phyloP scores from a whole-genome alignment of 805 yeast genomes.

The Spathaspora hagerdaliae region DNA sequence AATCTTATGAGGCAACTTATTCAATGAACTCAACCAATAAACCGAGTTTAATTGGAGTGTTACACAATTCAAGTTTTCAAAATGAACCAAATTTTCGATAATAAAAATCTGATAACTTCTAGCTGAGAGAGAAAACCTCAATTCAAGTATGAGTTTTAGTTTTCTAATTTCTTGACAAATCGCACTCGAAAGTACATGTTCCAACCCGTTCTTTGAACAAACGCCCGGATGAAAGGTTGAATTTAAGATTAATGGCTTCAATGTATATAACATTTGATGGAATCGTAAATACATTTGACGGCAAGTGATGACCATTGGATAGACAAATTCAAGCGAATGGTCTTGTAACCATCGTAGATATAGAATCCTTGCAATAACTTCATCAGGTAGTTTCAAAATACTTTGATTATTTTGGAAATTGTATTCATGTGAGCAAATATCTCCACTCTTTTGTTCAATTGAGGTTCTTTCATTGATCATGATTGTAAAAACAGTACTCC shows the following conservation, averaged over 20 bases:
- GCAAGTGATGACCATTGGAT: conserved; percentile 9
- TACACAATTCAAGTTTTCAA: background rate
- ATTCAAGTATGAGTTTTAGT: background rate
- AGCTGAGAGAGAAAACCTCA: background rate
- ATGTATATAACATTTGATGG: conserved; percentile 8
- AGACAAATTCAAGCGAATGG: conserved; percentile 1
- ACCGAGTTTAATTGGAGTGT: background rate
- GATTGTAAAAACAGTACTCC: too few species aligned
- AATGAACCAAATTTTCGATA: background rate
- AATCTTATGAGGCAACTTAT: conserved; percentile 2
- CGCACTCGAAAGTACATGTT: background rate
- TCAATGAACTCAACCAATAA: background rate
- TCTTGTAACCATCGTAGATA: conserved; percentile 1
- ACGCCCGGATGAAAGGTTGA: background rate
- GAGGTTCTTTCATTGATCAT: too few species aligned
- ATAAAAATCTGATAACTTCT: background rate
- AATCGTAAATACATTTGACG: conserved; percentile 6
- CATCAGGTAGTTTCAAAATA: conserved; percentile 7
- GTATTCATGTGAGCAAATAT: too few species aligned
- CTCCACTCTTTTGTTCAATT: too few species aligned
- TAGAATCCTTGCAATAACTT: conserved; percentile 9
- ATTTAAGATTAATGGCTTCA: conserved; percentile 7
- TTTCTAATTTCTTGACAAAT: background rate
- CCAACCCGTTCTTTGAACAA: background rate
- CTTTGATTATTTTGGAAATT: too few species aligned